Base-by-base conservation (phyloP, 805 yeast species). In the Lipomyces yamadae region DNA sequence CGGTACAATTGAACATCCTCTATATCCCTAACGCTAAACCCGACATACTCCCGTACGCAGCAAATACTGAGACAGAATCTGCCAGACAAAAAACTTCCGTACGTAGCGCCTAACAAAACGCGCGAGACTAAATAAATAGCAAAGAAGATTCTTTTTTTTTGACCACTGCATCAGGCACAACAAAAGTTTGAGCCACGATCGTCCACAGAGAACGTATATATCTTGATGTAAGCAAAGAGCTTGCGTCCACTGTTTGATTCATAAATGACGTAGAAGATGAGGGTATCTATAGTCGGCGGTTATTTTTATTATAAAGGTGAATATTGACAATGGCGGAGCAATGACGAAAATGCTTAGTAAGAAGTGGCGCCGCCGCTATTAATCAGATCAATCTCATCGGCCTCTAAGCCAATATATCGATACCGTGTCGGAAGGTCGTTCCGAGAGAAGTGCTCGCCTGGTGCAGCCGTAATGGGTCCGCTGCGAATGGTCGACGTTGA, bases 331-430 rank as follows among this genome's bases (percentile, higher is more conserved):
- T 42, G 48, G 15, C 18, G 4, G 30, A 58, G 4, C 4, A 13
- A 10, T 10, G 30, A n/a, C 55, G 32, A 24, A 52, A 52, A 52
- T 32, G 34, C 32, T 52, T 52, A 52, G 34, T 52, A 52, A 52
- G 55, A 6, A 52, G 55, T 4, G 45, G 97, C 97, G 72, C 97
- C 98, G 64, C 98, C 99, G 62, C 85, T 82, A 72, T 87, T 84
- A 72, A 94, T 86, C 70, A 86, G 84, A 10, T 90, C 97, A 34
- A 89, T 86, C 78, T 94, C 99, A 15, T 72, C 63, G 24, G 85
- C 90, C 54, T 85, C 88, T 33, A 91, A 82, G 0, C 82, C 79
- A 54, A 82, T 80, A 76, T 88, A 90, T 78, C 88, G 87, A 81
- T 90, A 92, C 76, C 95, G 85, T 68, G 78, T 70, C 2, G 98